These are phyloP conservation scores for Botrytis hyacinthi DNA, from an alignment of 2,329 filamentous ascomycete species.

Conservation along the genomic window DNA sequence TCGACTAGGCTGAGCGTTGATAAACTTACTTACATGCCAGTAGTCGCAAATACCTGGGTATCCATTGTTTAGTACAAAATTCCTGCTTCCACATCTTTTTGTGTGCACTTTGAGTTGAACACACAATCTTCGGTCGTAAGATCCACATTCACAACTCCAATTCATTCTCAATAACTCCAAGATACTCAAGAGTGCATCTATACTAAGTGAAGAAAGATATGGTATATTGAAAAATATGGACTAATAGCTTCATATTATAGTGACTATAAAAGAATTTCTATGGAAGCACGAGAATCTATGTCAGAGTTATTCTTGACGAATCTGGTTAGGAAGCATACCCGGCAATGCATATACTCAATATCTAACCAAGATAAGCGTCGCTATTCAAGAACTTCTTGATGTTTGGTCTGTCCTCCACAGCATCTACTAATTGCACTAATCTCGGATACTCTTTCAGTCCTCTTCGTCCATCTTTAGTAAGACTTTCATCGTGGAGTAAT, in stretches of 20 bases:
- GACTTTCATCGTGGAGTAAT: conserved; percentile 35
- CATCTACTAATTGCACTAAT: conserved; percentile 35
- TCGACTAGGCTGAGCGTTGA: too few relatives aligned
- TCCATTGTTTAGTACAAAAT: neutral
- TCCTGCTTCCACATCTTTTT: neutral
- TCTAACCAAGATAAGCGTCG: conserved; percentile 33
- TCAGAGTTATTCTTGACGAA: neutral
- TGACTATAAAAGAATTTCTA: neutral
- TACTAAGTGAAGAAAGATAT: neutral
- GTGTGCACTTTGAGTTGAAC: neutral
- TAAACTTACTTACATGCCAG: neutral
- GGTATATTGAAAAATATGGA: neutral
- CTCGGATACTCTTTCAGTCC: conserved; percentile 35
- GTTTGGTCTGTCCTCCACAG: conserved; percentile 32
- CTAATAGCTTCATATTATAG: neutral
- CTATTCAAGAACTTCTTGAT: conserved; percentile 36
- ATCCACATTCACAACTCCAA: neutral
- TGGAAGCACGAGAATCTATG: neutral
- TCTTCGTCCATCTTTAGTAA: conserved; percentile 33
- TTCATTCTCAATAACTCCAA: neutral
- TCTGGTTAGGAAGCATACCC: neutral
- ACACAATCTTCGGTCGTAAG: neutral
- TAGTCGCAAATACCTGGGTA: too few relatives aligned
- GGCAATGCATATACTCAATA: neutral
- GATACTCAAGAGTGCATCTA: neutral